Conservation (phyloP, 2,329 filamentous ascomycete genomes). For the Trichoderma gracile region DNA sequence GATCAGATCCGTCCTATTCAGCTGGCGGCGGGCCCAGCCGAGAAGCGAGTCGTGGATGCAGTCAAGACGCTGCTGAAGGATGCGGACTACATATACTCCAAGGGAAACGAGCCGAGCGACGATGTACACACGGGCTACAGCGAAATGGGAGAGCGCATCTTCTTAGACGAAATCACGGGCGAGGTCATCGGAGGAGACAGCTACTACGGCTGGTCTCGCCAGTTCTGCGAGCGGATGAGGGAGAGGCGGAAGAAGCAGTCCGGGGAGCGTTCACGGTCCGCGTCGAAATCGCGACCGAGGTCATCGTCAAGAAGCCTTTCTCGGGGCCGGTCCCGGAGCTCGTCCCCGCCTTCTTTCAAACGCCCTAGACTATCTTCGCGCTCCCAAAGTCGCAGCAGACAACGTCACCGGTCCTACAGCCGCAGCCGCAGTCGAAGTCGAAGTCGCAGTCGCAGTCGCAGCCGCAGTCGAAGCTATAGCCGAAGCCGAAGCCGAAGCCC, state of each 20-base stretch:
- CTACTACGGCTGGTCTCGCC: slow-evolving; percentile 85
- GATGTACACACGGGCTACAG: slow-evolving; percentile 64
- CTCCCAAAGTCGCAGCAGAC: slow-evolving; percentile 32
- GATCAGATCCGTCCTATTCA: slow-evolving; percentile 70
- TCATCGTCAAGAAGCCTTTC: slow-evolving; percentile 37
- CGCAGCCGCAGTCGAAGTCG: slow-evolving; percentile 40
- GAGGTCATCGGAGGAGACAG: slow-evolving; percentile 67
- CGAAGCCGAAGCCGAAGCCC: slow-evolving; percentile 25
- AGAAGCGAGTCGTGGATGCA: slow-evolving; percentile 63
- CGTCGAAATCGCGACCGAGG: slow-evolving; percentile 35
- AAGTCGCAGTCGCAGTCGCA: slow-evolving; percentile 27
- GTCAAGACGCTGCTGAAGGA: slow-evolving; percentile 71
- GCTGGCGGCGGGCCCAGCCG: slow-evolving; percentile 66
- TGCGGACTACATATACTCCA: slow-evolving; percentile 67
- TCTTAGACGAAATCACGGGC: slow-evolving; percentile 65
- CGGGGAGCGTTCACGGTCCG: slow-evolving; percentile 40
- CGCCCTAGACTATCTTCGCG: slow-evolving; percentile 34
- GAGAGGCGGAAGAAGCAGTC: slow-evolving; percentile 45
- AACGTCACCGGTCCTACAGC: slow-evolving; percentile 23
- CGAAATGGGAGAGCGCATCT: slow-evolving; percentile 69
- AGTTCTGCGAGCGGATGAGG: slow-evolving; percentile 82
- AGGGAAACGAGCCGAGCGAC: slow-evolving; percentile 50
- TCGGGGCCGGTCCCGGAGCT: slow-evolving; percentile 36
- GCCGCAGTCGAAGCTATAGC: slow-evolving; percentile 27
- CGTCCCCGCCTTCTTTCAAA: slow-evolving; percentile 37